Percentiles rank a stretch among this genome's conserved stretches.
These are phyloP conservation scores for Amanita rubescens DNA, from an alignment of 768 basidiomycete species.

Conservation along the genomic window DNA sequence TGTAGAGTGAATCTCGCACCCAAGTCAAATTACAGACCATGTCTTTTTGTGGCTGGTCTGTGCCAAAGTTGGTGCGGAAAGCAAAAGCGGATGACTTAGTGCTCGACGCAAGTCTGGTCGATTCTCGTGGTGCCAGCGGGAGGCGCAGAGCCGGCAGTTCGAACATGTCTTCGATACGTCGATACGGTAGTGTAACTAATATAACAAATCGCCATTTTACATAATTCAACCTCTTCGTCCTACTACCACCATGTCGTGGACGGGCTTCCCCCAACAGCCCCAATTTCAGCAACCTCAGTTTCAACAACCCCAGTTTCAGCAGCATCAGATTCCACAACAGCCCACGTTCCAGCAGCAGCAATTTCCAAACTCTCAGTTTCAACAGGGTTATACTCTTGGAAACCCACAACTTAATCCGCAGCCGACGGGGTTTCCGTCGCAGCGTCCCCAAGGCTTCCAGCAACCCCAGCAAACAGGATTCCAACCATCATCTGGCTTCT, in stretches of 20 bases:
- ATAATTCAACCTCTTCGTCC: conserved; percentile 14
- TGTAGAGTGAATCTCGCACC: conserved; percentile 2
- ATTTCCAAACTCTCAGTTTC: conserved; percentile 28
- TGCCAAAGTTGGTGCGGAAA: conserved; percentile 13
- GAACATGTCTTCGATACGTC: conserved; percentile 4
- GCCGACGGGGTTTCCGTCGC: conserved; percentile 49
- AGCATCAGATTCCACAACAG: conserved; percentile 36
- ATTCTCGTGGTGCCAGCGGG: conserved; percentile 1
- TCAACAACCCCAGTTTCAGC: conserved; percentile 42
- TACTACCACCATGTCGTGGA: conserved; percentile 61
- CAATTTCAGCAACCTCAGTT: conserved; percentile 65
- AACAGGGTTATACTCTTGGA: conserved; percentile 26
- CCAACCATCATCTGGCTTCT: conserved; percentile 31
- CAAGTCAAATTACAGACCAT: conserved; percentile 11
- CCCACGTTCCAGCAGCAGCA: conserved; percentile 41
- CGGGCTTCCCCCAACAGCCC: conserved; percentile 28
- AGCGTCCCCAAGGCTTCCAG: conserved; percentile 37
- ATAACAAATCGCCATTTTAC: conserved; percentile 15
- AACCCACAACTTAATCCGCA: conserved; percentile 45
- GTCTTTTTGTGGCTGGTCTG: conserved; percentile 2
- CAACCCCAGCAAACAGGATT: conserved; percentile 59
- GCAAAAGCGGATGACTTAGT: conserved; percentile 13
- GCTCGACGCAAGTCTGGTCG: conserved; percentile 9
- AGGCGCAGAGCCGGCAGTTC: conserved; percentile 14
- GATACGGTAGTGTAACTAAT: neutral